Percentiles rank a stretch among this genome's conserved stretches.
phyloP scores from a whole-genome alignment of 768 basidiomycete genomes.

The Naematelia encephala region DNA sequence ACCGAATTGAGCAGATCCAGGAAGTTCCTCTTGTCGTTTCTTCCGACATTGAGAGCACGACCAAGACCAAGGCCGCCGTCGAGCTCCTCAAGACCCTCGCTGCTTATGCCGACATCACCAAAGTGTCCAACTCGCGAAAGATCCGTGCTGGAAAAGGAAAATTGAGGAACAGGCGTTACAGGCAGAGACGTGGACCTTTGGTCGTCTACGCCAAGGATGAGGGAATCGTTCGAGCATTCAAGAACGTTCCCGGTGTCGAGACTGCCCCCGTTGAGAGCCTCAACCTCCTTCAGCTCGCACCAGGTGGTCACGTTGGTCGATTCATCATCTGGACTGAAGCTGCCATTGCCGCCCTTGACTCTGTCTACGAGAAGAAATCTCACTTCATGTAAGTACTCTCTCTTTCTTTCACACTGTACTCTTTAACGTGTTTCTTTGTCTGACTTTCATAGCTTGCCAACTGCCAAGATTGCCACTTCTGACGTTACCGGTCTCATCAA shows the following conservation, averaged over 20 bases:
- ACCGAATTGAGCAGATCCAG: constrained; percentile 94
- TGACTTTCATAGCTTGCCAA: constrained; percentile 65
- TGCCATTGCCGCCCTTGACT: constrained; percentile 88
- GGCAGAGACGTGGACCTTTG: constrained; percentile 95
- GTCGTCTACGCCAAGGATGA: constrained; percentile 96
- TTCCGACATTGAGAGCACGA: constrained; percentile 74
- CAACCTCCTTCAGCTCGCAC: constrained; percentile 98
- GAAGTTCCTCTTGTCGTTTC: constrained; percentile 93
- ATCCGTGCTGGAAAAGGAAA: constrained; percentile 97
- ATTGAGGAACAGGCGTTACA: constrained; percentile 91
- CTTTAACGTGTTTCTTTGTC: too few species aligned
- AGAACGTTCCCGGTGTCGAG: constrained; percentile 98
- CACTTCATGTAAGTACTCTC: constrained; percentile 39
- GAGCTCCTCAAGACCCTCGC: constrained; percentile 83
- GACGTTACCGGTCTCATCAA: constrained; percentile 97
- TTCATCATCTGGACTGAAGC: constrained; percentile 99
- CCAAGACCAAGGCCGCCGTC: constrained; percentile 96
- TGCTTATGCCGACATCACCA: constrained; percentile 88
- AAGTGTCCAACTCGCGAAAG: constrained; percentile 96
- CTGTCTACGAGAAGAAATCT: constrained; percentile 78
- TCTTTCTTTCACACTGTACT: not conserved
- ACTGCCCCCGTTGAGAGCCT: constrained; percentile 87
- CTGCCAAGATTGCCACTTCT: constrained; percentile 93
- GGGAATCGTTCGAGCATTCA: constrained; percentile 96
- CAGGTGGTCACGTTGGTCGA: constrained; percentile 97